Conservation (phyloP, 2,329 filamentous ascomycete species). For the Talaromyces pinophilus region DNA sequence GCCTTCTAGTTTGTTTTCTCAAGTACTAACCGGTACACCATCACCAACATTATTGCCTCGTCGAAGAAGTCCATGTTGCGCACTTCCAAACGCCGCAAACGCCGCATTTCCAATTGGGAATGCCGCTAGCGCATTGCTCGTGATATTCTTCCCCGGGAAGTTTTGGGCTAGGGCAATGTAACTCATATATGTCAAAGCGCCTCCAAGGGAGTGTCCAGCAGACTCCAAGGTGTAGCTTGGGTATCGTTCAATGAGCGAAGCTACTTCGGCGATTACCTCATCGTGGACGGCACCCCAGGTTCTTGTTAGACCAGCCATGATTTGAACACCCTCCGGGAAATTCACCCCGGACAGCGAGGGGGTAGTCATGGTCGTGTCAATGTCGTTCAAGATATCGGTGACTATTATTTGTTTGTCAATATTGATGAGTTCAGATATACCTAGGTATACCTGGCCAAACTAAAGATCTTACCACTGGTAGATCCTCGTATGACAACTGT, state of each 20-base stretch:
- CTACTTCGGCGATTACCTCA: neutral
- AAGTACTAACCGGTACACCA: neutral
- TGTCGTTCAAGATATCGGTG: neutral
- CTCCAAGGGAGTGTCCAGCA: slow-evolving; percentile 33
- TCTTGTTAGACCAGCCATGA: neutral
- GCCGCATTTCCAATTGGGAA: slow-evolving; percentile 35
- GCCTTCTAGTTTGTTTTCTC: neutral
- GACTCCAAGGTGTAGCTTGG: neutral
- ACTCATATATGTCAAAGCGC: slow-evolving; percentile 36
- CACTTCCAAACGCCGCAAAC: neutral
- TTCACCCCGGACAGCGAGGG: neutral
- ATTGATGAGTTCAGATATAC: neutral
- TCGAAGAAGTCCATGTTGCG: neutral
- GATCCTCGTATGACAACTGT: neutral
- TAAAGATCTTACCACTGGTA: neutral
- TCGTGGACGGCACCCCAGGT: neutral
- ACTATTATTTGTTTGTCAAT: neutral
- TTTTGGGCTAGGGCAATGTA: slow-evolving; percentile 36
- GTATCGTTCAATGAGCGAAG: neutral
- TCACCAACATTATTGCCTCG: neutral
- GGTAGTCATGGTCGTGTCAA: neutral
- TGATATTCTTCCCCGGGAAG: slow-evolving; percentile 34
- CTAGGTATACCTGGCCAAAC: neutral
- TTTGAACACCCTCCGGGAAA: neutral
- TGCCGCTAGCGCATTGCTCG: slow-evolving; percentile 36